Conservation (phyloP, 139 green algal genomes). For the Klebsormidium nitens region DNA sequence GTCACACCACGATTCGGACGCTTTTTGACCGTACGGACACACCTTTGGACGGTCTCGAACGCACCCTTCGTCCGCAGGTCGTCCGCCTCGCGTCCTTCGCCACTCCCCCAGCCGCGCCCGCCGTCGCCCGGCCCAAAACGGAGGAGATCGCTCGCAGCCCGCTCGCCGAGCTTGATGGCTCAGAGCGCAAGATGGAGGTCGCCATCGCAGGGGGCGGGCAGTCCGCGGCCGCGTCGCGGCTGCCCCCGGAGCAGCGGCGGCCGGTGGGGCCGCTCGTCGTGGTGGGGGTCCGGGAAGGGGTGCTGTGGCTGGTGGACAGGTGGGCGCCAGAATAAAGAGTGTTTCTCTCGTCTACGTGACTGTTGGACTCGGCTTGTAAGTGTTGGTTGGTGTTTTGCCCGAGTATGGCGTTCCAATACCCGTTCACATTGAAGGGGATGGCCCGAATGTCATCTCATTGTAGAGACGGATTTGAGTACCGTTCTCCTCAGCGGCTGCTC, state of each 20-base stretch:
- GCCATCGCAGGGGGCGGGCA: conserved; percentile 27
- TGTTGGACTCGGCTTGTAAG: too few relatives aligned
- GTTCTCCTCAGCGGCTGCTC: too few relatives aligned
- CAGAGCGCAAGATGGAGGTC: conserved; percentile 11
- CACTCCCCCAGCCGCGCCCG: conserved; percentile 7
- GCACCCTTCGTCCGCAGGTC: conserved; percentile 18
- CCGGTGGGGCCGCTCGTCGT: conserved; percentile 29
- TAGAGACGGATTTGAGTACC: too few relatives aligned
- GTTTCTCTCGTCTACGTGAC: too few relatives aligned
- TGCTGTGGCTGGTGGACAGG: conserved; percentile 40
- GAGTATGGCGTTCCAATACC: too few relatives aligned
- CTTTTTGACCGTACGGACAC: too few relatives aligned
- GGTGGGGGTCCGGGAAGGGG: conserved; percentile 29
- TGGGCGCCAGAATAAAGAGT: background rate
- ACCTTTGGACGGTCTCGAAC: too few relatives aligned
- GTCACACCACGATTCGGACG: too few relatives aligned
- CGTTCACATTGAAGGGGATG: too few relatives aligned
- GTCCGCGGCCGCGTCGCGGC: conserved; percentile 15
- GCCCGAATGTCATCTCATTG: too few relatives aligned
- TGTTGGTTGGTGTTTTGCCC: too few relatives aligned
- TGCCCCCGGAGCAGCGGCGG: conserved; percentile 29
- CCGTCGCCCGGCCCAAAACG: conserved; percentile 13
- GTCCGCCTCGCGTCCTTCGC: conserved; percentile 35
- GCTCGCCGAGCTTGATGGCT: conserved; percentile 10
- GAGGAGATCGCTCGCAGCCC: conserved; percentile 2